These are phyloP conservation scores for Inga laurina DNA, from an alignment of 306 rosid species.

Conservation along the genomic window DNA sequence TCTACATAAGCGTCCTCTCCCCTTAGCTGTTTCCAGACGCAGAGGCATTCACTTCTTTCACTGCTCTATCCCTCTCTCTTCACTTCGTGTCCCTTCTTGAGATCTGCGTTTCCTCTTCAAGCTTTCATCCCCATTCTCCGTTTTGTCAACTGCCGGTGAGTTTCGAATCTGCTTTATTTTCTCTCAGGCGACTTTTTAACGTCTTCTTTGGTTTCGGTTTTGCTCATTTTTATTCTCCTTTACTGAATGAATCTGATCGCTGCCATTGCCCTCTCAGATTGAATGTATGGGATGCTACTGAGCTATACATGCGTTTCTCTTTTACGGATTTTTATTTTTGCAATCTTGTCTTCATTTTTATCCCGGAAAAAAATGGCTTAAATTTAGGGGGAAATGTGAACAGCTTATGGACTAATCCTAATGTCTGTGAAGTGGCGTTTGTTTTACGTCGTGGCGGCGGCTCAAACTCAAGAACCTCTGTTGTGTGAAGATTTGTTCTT, in stretches of 20 bases:
- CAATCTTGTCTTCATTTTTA: not conserved
- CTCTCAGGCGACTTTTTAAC: conserved; percentile 3
- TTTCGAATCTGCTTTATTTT: conserved; percentile 21
- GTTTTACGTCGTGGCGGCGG: not conserved
- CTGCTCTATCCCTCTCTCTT: not conserved
- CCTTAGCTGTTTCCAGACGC: conserved; percentile 27
- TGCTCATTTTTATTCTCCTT: not conserved
- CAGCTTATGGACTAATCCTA: not conserved
- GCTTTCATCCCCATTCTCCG: conserved; percentile 2
- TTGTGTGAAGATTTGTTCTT: not conserved
- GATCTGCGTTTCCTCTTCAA: conserved; percentile 53
- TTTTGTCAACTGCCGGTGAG: conserved; percentile 36
- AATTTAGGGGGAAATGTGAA: not conserved
- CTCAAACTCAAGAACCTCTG: conserved; percentile 15
- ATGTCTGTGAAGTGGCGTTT: not conserved
- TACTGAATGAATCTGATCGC: not conserved
- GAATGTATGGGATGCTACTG: not conserved
- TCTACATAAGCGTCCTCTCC: conserved; percentile 42
- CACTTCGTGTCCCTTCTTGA: conserved; percentile 17
- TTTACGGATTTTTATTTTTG: not conserved
- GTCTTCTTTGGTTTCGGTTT: not conserved
- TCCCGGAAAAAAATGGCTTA: not conserved
- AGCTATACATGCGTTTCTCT: not conserved
- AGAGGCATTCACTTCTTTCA: conserved; percentile 22
- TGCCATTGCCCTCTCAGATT: not conserved